A percentile compares a stretch with the other conserved stretches of the same genome.
Conservation (phyloP, 768 basidiomycete genomes). For the Macrocybe gigantea region DNA sequence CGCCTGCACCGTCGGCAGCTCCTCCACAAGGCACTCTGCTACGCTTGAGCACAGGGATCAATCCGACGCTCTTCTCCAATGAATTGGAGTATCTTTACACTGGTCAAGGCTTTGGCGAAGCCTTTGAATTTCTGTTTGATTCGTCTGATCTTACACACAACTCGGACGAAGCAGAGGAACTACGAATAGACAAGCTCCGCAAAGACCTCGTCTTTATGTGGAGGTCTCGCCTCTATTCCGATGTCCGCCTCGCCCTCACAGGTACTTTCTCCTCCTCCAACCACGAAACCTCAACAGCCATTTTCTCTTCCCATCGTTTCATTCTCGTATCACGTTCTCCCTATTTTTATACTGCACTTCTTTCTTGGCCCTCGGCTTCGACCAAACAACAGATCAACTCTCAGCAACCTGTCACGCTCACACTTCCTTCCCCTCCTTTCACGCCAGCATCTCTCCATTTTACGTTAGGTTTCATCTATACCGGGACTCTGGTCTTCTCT, state of each 20-base stretch:
- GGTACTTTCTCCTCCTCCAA: constrained; percentile 60
- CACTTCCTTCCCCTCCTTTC: constrained; percentile 87
- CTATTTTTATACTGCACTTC: constrained; percentile 81
- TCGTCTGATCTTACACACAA: constrained; percentile 49
- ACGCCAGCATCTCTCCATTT: constrained; percentile 93
- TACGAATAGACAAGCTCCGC: constrained; percentile 77
- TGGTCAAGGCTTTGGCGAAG: constrained; percentile 81
- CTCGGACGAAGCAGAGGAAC: constrained; percentile 33
- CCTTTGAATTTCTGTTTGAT: constrained; percentile 85
- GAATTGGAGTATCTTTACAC: constrained; percentile 96
- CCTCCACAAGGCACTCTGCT: constrained; percentile 39
- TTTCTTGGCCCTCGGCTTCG: constrained; percentile 45
- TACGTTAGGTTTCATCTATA: constrained; percentile 91
- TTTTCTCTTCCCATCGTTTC: constrained; percentile 92
- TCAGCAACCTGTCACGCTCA: constrained; percentile 51
- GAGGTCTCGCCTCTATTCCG: constrained; percentile 90
- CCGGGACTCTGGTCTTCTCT: constrained; percentile 89
- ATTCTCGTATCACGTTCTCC: constrained; percentile 85
- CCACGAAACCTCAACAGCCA: constrained; percentile 67
- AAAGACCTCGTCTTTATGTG: constrained; percentile 97
- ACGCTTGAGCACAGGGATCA: constrained; percentile 61
- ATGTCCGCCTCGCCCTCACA: constrained; percentile 76
- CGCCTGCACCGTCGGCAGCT: constrained; percentile 39
- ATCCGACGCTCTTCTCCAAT: constrained; percentile 78
- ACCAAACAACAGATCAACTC: constrained; percentile 18